Evolutionary conservation across 164 flowering plant species (phyloP).

Genomic region (Houttuynia cordata): DNA sequence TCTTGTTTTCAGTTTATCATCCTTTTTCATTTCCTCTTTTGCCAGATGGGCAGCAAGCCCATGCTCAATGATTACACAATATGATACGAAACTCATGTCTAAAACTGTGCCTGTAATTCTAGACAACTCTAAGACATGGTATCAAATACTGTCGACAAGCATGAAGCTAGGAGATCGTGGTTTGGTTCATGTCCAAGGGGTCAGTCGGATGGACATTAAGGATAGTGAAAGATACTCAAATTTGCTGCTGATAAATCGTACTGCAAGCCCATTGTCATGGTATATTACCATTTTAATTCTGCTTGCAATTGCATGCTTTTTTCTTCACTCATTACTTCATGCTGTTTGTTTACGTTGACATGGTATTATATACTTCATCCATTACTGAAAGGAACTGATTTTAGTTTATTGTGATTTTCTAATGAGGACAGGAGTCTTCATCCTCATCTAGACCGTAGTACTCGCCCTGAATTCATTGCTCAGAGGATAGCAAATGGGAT

Average conservation of each 20-base stretch:
- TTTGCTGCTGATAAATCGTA: constrained; percentile 77
- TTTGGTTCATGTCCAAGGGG: constrained; percentile 60
- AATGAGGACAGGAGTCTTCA: constrained; percentile 63
- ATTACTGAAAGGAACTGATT: too few species aligned
- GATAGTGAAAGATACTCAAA: constrained; percentile 43
- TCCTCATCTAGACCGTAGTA: constrained; percentile 94
- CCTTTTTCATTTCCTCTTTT: constrained; percentile 12
- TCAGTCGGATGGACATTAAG: constrained; percentile 50
- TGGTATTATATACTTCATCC: too few species aligned
- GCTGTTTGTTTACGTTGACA: not conserved
- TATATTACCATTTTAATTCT: constrained; percentile 9
- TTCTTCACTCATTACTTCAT: not conserved
- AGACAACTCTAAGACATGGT: constrained; percentile 81
- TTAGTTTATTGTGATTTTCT: too few species aligned
- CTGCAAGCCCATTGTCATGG: constrained; percentile 97
- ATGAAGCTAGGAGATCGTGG: constrained; percentile 85
- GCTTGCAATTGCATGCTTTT: not conserved
- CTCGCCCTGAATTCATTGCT: constrained; percentile 76
- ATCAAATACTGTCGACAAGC: constrained; percentile 53
- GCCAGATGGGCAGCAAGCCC: constrained; percentile 75
- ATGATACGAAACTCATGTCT: constrained; percentile 78
- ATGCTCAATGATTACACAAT: constrained; percentile 81
- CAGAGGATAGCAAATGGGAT: constrained; percentile 69
- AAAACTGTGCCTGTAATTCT: constrained; percentile 76
- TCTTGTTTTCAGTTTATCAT: constrained; percentile 5